Evolutionary conservation across 352 stramenopile species (phyloP).

Genomic region (Phytophthora aleatoria): DNA sequence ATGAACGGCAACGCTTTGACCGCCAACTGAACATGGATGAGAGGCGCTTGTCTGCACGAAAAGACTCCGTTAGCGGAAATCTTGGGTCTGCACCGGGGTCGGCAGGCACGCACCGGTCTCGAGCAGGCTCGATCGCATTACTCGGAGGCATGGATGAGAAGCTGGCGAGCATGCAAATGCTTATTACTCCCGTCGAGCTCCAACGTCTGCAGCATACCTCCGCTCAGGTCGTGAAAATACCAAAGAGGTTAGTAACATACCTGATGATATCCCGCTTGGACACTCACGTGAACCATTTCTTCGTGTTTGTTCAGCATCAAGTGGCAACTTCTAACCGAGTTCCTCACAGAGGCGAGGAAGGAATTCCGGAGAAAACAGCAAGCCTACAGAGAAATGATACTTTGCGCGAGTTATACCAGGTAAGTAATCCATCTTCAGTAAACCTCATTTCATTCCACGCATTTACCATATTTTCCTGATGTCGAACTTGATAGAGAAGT

Average conservation of each 20-base stretch:
- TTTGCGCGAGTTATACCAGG: conserved; percentile 57
- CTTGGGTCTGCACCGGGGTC: conserved; percentile 26
- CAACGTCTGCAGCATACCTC: conserved; percentile 69
- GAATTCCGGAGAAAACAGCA: conserved; percentile 50
- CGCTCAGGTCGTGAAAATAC: conserved; percentile 68
- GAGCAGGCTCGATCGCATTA: conserved; percentile 30
- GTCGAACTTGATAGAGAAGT: conserved; percentile 41
- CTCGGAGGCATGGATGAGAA: conserved; percentile 67
- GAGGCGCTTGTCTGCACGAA: conserved; percentile 17
- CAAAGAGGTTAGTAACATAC: conserved; percentile 46
- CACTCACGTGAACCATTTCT: background rate
- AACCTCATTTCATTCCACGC: background rate
- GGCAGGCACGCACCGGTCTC: conserved; percentile 15
- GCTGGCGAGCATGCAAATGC: conserved; percentile 73
- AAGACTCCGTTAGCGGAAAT: conserved; percentile 15
- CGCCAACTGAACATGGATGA: conserved; percentile 33
- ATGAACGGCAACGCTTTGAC: conserved; percentile 69
- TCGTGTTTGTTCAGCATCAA: conserved; percentile 51
- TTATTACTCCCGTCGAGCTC: conserved; percentile 79
- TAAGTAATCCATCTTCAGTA: conserved; percentile 18
- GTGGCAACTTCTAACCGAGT: conserved; percentile 52
- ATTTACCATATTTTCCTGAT: background rate
- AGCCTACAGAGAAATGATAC: conserved; percentile 54
- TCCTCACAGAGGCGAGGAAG: conserved; percentile 47
- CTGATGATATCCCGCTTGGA: background rate